These are phyloP conservation scores for Quercus dentata DNA, from an alignment of 306 rosid genomes.

Conservation along the genomic window DNA sequence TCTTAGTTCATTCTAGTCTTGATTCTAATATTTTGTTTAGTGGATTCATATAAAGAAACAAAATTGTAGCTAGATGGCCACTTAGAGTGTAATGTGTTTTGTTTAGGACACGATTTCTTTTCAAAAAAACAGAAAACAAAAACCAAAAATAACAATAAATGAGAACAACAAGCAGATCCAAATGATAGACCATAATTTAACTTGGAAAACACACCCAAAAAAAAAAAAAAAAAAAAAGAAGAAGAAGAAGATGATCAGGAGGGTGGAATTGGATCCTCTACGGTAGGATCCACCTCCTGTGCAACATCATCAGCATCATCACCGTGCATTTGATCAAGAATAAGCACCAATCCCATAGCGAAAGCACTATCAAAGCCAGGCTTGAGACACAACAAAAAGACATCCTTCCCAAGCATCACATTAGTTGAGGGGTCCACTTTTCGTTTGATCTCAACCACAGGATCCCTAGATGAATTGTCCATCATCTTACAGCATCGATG, in stretches of 20 bases:
- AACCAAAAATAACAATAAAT: background rate
- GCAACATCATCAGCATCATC: background rate
- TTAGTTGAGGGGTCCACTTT: constrained; percentile 22
- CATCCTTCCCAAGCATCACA: constrained; percentile 28
- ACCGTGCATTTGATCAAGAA: constrained; percentile 24
- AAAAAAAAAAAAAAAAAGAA: background rate
- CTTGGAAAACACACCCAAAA: background rate
- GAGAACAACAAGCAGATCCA: background rate
- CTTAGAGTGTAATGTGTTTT: too few species aligned
- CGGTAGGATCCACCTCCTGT: background rate
- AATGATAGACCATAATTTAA: background rate
- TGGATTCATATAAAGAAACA: too few species aligned
- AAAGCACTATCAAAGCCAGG: constrained; percentile 28
- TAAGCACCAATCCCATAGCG: constrained; percentile 31
- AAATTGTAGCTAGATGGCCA: too few species aligned
- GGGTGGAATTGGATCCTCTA: background rate
- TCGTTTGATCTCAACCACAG: constrained; percentile 20
- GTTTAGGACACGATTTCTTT: too few species aligned
- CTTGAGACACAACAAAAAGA: constrained; percentile 15
- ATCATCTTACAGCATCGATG: constrained; percentile 16
- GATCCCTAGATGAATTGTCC: background rate
- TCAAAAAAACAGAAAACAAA: too few species aligned
- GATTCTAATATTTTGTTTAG: too few species aligned
- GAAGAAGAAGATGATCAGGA: background rate
- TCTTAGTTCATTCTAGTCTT: too few species aligned